Base-by-base conservation (phyloP, 2,329 filamentous ascomycete genomes). In the Didymosphaeria variabile region DNA sequence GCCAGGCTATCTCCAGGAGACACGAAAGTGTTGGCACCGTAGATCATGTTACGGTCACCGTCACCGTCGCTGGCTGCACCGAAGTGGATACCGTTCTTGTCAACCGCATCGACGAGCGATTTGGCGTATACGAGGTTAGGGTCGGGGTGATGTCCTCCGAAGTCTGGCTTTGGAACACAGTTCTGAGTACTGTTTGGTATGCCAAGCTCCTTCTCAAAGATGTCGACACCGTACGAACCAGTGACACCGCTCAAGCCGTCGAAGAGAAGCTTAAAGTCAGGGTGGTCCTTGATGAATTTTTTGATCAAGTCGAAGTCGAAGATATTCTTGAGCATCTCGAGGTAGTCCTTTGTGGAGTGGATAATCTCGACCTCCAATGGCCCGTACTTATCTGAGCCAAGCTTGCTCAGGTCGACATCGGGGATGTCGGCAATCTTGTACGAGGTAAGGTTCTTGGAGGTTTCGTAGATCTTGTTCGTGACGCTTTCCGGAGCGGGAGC, bases 31-130 rank as follows among this genome's bases (percentile, higher is more conserved):
- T 96, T 94, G 68, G 94, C 94, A 65, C 95, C 95, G 82, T 99
- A 99, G 77, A 99, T 99, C 95, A 99, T 99, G 88, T 99, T 99
- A 72, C 95, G 92, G 85, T 99, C 95, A 74, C 95, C 95, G 73
- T 99, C 95, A 71, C 95, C 95, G 71, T 99, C 95, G 66, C 92
- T 97, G 51, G 95, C 95, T 61, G 95, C 95, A 75, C 95, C 95
- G 73, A 99, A 99, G 76, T 96, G 95, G 67, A 99, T 93, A 61
- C 89, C 87, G 73, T 92, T 89, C 84, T 92, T 92, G 81, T 99
- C 93, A 45, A 99, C 95, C 63, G 89, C 91, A 75, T 97, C 93
- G 62, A 99, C 95, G 45, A 99, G 87, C 57, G 93, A 94, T 82
- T 96, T 92, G 32, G 95, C 95, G 74, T 99, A 99, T 60, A 95